Conservation (phyloP, 2,329 filamentous ascomycete species). For the Capronia epimyces region DNA sequence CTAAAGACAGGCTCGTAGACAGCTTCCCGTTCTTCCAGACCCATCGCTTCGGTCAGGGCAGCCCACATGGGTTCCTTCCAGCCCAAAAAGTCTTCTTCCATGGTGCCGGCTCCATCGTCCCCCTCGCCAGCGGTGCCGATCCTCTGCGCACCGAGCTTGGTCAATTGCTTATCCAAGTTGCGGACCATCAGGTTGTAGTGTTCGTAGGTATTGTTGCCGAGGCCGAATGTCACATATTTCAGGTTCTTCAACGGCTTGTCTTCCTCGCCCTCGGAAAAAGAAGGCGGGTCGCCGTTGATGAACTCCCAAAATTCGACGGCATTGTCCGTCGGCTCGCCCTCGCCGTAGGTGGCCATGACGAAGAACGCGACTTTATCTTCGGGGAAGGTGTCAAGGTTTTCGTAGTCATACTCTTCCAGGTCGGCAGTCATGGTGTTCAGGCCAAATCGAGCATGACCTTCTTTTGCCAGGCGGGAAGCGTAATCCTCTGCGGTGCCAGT, state of each 20-base stretch:
- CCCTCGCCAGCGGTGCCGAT: slow-evolving; percentile 89
- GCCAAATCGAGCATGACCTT: slow-evolving; percentile 92
- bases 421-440: slow-evolving; percentile 98
- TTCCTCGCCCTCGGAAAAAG: slow-evolving; percentile 61
- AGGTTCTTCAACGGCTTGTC: slow-evolving; percentile 70
- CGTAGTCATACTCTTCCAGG: slow-evolving; percentile 94
- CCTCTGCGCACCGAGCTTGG: slow-evolving; percentile 74
- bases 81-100: slow-evolving; percentile 98
- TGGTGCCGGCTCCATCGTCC: slow-evolving; percentile 94
- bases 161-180: slow-evolving; percentile 74
- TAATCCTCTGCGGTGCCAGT: slow-evolving; percentile 98
- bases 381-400: slow-evolving; percentile 83
- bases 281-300: slow-evolving; percentile 71
- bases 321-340: slow-evolving; percentile 97
- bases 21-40: slow-evolving; percentile 87
- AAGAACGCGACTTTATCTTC: slow-evolving; percentile 92
- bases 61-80: slow-evolving; percentile 99
- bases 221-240: slow-evolving; percentile 89
- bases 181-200: slow-evolving; percentile 99
- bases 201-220: slow-evolving; percentile 99
- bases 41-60: slow-evolving; percentile 74
- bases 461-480: slow-evolving; percentile 90
- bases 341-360: slow-evolving; percentile 92
- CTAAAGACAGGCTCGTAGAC: slow-evolving; percentile 91
- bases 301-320: slow-evolving; percentile 99